phyloP scores from a whole-genome alignment of 2,329 filamentous ascomycete genomes.

The Bipolaris victoriae region DNA sequence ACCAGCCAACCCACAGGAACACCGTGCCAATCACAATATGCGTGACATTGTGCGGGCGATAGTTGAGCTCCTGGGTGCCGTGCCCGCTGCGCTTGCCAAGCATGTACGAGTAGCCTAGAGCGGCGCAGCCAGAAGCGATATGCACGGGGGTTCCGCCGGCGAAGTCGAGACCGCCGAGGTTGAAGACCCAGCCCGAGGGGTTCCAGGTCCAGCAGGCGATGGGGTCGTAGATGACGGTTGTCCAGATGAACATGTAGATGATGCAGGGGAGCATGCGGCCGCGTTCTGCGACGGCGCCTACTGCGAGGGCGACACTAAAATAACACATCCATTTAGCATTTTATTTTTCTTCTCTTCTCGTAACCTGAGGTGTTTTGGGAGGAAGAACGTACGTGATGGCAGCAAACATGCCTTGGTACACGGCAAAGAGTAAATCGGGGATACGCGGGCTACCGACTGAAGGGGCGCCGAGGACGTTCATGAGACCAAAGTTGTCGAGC shows the following conservation, averaged over 20 bases:
- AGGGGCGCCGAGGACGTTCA: constrained; percentile 73
- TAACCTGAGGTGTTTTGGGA: no score
- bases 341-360: no score
- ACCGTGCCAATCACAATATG: constrained; percentile 92
- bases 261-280: constrained; percentile 87
- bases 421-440: constrained; percentile 82
- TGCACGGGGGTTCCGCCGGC: constrained; percentile 91
- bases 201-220: constrained; percentile 98
- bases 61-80: constrained; percentile 86
- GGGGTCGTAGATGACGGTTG: constrained; percentile 87
- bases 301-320: constrained; percentile 75
- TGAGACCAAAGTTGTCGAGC: constrained; percentile 79
- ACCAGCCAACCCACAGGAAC: constrained; percentile 95
- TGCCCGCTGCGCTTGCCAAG: constrained; percentile 84
- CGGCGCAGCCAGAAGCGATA: constrained; percentile 81
- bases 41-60: constrained; percentile 89
- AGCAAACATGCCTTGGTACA: constrained; percentile 90
- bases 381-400: constrained; percentile 74
- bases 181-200: constrained; percentile 76
- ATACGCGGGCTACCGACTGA: constrained; percentile 75
- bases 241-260: constrained; percentile 93
- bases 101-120: constrained; percentile 89
- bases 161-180: constrained; percentile 83
- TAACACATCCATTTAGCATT: no score
- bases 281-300: constrained; percentile 84